A percentile compares a stretch with the other conserved stretches of the same genome.
Conservation (phyloP, 116 monocot genomes). For the Trichopus zeylanicus region DNA sequence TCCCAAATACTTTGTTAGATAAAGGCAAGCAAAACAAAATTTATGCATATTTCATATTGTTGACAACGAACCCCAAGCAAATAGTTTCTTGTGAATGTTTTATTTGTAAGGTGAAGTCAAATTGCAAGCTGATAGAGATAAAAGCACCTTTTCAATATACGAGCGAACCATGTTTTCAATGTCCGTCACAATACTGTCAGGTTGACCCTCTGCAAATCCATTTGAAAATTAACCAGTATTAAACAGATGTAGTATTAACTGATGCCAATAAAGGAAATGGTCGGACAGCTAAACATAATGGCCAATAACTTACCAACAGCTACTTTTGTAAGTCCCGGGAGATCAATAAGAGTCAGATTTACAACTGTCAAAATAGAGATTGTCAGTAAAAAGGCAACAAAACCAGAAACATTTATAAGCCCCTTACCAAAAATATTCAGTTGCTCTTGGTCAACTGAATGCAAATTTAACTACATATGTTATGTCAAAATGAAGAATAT, state of each 20-base stretch:
- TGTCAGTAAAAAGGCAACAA: conserved; percentile 8
- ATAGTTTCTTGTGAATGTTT: neutral
- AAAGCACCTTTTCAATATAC: conserved; percentile 78
- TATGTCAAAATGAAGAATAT: no score
- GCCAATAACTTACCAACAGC: conserved; percentile 71
- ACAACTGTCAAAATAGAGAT: conserved; percentile 54
- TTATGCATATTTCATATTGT: neutral
- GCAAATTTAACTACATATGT: no score
- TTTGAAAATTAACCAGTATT: neutral
- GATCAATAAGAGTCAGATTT: conserved; percentile 87
- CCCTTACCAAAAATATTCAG: no score
- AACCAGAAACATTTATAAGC: neutral
- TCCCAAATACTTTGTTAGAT: no score
- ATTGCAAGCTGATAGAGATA: neutral
- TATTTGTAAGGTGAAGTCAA: neutral
- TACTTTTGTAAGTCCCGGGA: conserved; percentile 94
- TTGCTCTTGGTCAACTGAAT: no score
- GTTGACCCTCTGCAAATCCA: conserved; percentile 61
- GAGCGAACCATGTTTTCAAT: conserved; percentile 96
- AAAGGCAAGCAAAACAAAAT: no score
- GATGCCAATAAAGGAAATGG: neutral
- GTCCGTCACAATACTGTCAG: conserved; percentile 71
- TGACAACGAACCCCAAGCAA: neutral
- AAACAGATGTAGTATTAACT: neutral
- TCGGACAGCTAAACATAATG: neutral